Conservation (phyloP, 768 basidiomycete species). For the Sistotremastrum suecicum region DNA sequence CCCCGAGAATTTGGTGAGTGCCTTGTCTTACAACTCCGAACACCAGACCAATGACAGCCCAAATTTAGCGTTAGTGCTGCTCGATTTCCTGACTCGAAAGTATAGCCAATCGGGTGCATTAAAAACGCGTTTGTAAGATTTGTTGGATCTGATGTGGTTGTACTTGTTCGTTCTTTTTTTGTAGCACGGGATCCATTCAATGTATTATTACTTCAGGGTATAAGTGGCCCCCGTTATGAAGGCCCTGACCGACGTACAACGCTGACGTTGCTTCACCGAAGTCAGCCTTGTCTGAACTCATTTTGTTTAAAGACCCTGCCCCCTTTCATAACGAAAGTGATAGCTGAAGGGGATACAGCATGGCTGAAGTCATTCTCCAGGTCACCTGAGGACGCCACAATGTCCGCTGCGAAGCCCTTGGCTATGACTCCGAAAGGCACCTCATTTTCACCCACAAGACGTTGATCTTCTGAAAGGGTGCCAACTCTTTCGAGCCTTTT, state of each 20-base stretch:
- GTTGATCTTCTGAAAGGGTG: constrained; percentile 13
- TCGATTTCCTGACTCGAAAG: constrained; percentile 8
- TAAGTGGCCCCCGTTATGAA: too few relatives aligned
- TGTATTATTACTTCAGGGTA: too few relatives aligned
- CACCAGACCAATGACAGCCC: not conserved
- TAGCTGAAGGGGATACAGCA: constrained; percentile 30
- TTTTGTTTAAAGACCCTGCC: constrained; percentile 32
- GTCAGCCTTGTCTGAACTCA: constrained; percentile 3
- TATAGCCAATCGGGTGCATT: constrained; percentile 1
- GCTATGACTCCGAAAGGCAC: constrained; percentile 41
- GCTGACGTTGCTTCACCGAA: too few relatives aligned
- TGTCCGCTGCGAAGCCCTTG: constrained; percentile 42
- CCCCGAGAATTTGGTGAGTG: constrained; percentile 15
- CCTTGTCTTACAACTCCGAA: not conserved
- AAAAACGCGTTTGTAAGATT: too few relatives aligned
- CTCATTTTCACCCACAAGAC: constrained; percentile 29
- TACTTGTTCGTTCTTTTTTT: too few relatives aligned
- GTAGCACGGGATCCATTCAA: too few relatives aligned
- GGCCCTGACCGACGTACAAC: too few relatives aligned
- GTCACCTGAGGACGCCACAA: constrained; percentile 25
- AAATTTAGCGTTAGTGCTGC: constrained; percentile 9
- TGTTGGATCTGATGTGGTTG: too few relatives aligned
- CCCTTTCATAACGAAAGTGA: constrained; percentile 46
- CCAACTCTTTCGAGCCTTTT: constrained; percentile 14
- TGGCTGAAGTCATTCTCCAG: constrained; percentile 25